Conservation (phyloP, 139 green algal genomes). For the Coelastrella sp. region DNA sequence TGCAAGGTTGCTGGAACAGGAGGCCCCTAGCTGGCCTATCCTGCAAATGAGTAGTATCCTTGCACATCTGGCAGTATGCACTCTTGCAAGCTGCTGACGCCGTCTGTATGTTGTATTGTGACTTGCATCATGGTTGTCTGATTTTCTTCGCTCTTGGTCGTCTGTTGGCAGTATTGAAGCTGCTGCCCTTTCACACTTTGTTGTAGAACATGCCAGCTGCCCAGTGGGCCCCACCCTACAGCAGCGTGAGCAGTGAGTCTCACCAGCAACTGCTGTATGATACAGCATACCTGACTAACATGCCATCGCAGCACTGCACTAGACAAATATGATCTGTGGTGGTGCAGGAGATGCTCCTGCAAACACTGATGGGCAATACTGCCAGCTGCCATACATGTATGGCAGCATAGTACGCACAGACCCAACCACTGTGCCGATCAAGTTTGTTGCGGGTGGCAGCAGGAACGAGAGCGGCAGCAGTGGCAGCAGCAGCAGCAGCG, state of each 20-base stretch:
- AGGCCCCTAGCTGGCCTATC: conserved; percentile 13
- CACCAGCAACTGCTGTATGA: too few species aligned
- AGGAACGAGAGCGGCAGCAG: background rate
- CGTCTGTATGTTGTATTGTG: too few species aligned
- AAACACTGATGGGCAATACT: background rate
- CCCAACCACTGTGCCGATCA: background rate
- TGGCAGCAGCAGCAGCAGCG: background rate
- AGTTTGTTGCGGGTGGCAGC: background rate
- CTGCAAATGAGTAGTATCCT: background rate
- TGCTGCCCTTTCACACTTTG: too few species aligned
- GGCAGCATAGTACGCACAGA: conserved; percentile 10
- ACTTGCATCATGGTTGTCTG: too few species aligned
- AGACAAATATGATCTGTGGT: background rate
- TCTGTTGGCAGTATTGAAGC: too few species aligned
- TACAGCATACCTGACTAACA: too few species aligned
- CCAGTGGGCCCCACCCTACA: too few species aligned
- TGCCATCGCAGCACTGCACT: too few species aligned
- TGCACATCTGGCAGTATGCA: background rate
- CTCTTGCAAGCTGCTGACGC: too few species aligned
- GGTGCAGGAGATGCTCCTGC: background rate
- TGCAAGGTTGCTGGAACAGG: background rate
- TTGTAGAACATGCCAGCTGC: too few species aligned
- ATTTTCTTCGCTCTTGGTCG: too few species aligned
- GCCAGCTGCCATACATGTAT: conserved; percentile 3
- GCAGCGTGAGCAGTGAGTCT: too few species aligned